phyloP scores from a whole-genome alignment of 1,139 yeast species.

The Blastobotrys proliferans region DNA sequence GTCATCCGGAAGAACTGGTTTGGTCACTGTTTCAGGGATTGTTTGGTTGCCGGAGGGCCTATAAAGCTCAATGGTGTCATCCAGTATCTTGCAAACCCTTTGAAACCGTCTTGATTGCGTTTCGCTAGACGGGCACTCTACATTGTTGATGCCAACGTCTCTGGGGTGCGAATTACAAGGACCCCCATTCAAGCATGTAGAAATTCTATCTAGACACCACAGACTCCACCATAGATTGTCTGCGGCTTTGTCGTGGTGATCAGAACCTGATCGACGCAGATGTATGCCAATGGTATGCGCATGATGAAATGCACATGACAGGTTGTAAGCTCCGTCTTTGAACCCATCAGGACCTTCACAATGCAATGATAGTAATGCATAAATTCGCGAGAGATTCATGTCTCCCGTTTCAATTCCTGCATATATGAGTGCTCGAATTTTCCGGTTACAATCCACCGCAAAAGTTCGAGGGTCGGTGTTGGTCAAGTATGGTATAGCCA shows the following conservation, averaged over 20 bases:
- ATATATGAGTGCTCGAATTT: conserved; percentile 40
- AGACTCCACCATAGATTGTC: conserved; percentile 37
- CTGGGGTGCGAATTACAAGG: conserved; percentile 33
- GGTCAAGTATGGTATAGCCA: conserved; percentile 17
- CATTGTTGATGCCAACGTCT: conserved; percentile 34
- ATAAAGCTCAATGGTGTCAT: conserved; percentile 33
- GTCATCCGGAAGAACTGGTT: conserved; percentile 14
- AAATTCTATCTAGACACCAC: conserved; percentile 36
- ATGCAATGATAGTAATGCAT: conserved; percentile 30
- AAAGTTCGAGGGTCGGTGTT: conserved; percentile 21
- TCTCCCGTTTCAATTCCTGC: conserved; percentile 43
- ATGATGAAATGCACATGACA: conserved; percentile 34
- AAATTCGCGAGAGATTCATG: conserved; percentile 36
- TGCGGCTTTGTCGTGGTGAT: conserved; percentile 18
- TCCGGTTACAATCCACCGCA: conserved; percentile 26
- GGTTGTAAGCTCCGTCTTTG: conserved; percentile 34
- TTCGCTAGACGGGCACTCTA: conserved; percentile 16
- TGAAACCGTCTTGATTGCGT: conserved; percentile 5
- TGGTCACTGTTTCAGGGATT: conserved; percentile 12
- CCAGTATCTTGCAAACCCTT: conserved; percentile 17
- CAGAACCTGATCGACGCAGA: conserved; percentile 22
- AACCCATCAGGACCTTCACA: conserved; percentile 35
- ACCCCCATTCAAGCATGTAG: conserved; percentile 33
- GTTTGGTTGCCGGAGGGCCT: conserved; percentile 29
- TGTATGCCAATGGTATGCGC: conserved; percentile 38